Percentiles rank a stretch among this genome's conserved stretches.
phyloP scores from a whole-genome alignment of 208 protist species.

The Leishmania guyanensis region DNA sequence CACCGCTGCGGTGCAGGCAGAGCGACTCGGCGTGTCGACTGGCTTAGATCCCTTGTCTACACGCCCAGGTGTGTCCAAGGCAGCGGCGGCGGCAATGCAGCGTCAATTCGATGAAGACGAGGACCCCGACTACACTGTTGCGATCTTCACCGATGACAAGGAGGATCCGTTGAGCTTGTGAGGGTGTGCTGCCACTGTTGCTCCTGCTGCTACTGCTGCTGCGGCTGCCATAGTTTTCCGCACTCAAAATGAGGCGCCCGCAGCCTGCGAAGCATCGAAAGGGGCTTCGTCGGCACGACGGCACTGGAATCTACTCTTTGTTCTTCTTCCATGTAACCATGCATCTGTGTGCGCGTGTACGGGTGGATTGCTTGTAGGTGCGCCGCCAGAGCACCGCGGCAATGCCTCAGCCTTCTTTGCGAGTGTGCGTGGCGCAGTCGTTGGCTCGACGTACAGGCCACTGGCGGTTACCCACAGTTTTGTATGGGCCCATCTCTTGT shows the following conservation, averaged over 20 bases:
- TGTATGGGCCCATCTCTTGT: background rate
- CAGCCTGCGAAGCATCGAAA: background rate
- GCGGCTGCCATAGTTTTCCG: background rate
- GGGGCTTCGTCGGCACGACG: background rate
- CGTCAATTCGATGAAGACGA: conserved; percentile 37
- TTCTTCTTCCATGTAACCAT: background rate
- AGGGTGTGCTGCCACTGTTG: background rate
- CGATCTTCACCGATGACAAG: conserved; percentile 18
- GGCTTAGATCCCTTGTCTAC: background rate
- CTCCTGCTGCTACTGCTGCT: background rate
- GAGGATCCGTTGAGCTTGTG: conserved; percentile 25
- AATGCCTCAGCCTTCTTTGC: background rate
- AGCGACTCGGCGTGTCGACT: background rate
- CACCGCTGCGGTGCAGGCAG: background rate
- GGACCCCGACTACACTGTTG: conserved; percentile 35
- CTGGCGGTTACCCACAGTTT: background rate
- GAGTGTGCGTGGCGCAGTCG: background rate
- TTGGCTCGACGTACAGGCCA: background rate
- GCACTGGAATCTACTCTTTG: background rate
- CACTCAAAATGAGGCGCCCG: background rate
- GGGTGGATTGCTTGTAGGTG: background rate
- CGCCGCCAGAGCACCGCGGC: background rate
- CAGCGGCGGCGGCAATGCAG: conserved; percentile 26
- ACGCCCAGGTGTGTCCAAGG: background rate
- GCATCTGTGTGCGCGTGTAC: background rate